Evolutionary conservation across 2,329 filamentous ascomycete genomes (phyloP), one percentile per base, ranked within the genome.

Genomic region (Plenodomus tracheiphilus): DNA sequence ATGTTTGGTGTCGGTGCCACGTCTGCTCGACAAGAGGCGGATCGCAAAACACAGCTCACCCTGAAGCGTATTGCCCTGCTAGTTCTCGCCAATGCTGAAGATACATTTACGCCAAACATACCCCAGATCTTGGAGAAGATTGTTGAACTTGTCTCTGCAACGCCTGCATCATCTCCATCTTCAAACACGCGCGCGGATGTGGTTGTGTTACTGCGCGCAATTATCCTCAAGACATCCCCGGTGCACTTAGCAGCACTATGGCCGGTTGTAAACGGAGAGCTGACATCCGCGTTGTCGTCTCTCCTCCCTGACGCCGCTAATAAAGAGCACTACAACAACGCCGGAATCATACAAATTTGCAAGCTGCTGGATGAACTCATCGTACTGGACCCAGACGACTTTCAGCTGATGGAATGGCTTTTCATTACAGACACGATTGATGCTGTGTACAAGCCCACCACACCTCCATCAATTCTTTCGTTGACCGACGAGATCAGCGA

Each of bases 1-100:
- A 93, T 99, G 69, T 99, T 99, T 65, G 94, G 94, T n/a, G 94
- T 99, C 0, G 95, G 95, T 10, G 94, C 94, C 6, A 91, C 90
- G 18, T 95, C 92, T 37, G 94, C 94, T 30, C 83, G 94, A 49
- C 82, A 95, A n/a, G 94, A 99, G 74, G 91, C 95, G 5, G 94
- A 99, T 72, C 87, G 92, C 49, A 94, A 88, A 73, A 91, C 92
- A 1, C 93, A 97, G 72, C 81, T 96, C 22, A 96, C 91, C 56
- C 81, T 99, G 16, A 87, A 92, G 11, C 84, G 94, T 39, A 85
- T 95, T 39, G 85, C 91, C 4, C 81, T 91, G 1, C 78, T 99
- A 10, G 77, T 97, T 15, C 79, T 97, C 5, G 88, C 91, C 0
- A 85, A 86, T 4, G 83, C 84, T 2, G 79, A 85, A 43, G 93